These are phyloP conservation scores for Euphorbia peplus DNA, from an alignment of 345 rosid species.

Conservation along the genomic window DNA sequence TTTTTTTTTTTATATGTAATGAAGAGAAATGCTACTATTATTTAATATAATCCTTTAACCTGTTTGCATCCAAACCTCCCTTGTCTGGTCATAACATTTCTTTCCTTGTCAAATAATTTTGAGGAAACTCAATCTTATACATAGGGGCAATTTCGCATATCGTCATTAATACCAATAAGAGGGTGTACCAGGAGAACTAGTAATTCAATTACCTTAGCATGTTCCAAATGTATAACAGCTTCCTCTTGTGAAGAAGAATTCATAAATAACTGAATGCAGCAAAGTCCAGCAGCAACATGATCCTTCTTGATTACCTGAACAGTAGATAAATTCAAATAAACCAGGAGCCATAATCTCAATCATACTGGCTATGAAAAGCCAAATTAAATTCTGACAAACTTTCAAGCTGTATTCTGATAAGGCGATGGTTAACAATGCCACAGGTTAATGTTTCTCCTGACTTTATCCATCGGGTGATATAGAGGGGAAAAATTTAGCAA, in stretches of 20 bases:
- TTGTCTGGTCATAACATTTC: background rate
- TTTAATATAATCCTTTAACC: background rate
- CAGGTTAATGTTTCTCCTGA: background rate
- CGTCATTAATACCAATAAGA: background rate
- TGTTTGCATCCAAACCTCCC: background rate
- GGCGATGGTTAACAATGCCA: background rate
- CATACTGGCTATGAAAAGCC: background rate
- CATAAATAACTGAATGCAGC: slow-evolving; percentile 91
- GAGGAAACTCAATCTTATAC: background rate
- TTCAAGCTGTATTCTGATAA: background rate
- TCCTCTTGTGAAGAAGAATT: slow-evolving; percentile 85
- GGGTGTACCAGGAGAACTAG: background rate
- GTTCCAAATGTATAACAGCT: slow-evolving; percentile 85
- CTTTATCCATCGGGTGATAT: background rate
- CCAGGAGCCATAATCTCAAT: background rate
- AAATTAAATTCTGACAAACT: background rate
- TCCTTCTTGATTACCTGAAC: slow-evolving; percentile 91
- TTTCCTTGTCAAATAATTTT: background rate
- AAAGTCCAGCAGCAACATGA: slow-evolving; percentile 90
- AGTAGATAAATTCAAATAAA: slow-evolving; percentile 10
- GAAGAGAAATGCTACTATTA: background rate
- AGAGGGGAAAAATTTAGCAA: background rate
- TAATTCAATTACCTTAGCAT: slow-evolving; percentile 61
- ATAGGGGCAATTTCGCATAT: background rate
- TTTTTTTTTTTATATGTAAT: background rate